Evolutionary conservation across 2,329 filamentous ascomycete species (phyloP), one percentile per base, ranked within the genome.

Genomic region (Pseudogymnoascus pannorum): DNA sequence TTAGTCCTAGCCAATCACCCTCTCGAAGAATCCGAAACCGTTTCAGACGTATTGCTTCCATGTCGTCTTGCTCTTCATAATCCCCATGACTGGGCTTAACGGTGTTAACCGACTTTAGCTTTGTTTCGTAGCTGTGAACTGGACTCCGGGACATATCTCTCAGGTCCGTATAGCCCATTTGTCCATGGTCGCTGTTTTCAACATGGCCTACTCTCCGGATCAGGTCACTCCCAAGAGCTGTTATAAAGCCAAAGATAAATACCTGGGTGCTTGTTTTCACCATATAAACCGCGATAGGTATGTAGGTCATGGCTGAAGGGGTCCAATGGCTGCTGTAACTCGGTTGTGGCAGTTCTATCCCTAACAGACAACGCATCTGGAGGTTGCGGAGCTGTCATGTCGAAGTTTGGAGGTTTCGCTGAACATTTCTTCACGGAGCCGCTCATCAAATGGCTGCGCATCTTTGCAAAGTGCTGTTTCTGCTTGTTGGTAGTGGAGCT

Each of bases 391-490:
- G 33, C 22, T 24, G 36, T 18, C 31, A 40, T 62, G 58, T 64
- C 64, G 59, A 69, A 62, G 18, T 64, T 61, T 16, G 63, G 61
- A 42, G 61, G 66, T 48, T 68, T 69, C 11, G 51, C 57, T 5
- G 75, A 72, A 14, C 68, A 72, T 5, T 68, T 70, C 36, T 71
- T 74, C 40, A 66, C 61, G 6, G 65, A 62, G 1, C 66, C 68
- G 60, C 62, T 72, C 24, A 68, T 66, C 4, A 72, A 59, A 33
- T 69, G 73, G 20, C 71, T 72, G 42, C 75, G 74, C 35, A 73
- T 74, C 62, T 74, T 77, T 42, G 78, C 78, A 63, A 80, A 80
- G 65, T 80, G 75, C 57, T 78, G 73, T 65, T 75, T 79, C 64
- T 80, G 78, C n/a, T 72, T 73, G n/a, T 71, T 68, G 31, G 73